Percentiles rank a stretch among this genome's conserved stretches.
Conservation (phyloP, 768 basidiomycete species). For the Lactifluus hygrophoroides region DNA sequence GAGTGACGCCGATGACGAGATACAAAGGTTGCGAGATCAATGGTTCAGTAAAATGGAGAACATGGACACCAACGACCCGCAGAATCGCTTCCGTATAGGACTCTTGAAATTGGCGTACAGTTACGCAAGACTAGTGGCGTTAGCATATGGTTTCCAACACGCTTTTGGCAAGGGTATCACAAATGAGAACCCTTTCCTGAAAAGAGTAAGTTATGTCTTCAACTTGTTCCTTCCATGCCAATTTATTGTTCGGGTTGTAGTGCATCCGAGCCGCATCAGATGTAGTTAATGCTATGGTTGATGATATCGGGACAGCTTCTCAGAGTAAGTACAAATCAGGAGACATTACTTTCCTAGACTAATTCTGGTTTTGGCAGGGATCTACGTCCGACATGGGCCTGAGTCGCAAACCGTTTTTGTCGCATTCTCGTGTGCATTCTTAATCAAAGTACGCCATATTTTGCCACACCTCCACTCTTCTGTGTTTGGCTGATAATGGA, state of each 20-base stretch:
- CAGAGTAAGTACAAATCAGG: constrained; percentile 36
- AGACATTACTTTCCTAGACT: neutral
- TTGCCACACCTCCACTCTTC: neutral
- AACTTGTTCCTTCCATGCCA: constrained; percentile 2
- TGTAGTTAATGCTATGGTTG: constrained; percentile 52
- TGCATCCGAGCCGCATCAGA: constrained; percentile 61
- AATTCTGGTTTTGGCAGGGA: constrained; percentile 6
- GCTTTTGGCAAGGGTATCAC: constrained; percentile 52
- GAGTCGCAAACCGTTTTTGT: constrained; percentile 28
- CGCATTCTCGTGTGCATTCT: constrained; percentile 27
- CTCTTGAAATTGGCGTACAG: constrained; percentile 55
- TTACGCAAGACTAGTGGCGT: constrained; percentile 58
- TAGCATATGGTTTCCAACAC: constrained; percentile 74
- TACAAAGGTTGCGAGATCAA: constrained; percentile 43
- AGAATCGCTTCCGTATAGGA: constrained; percentile 52
- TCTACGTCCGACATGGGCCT: constrained; percentile 26
- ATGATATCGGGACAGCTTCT: constrained; percentile 46
- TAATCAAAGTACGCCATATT: constrained; percentile 22
- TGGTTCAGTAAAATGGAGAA: constrained; percentile 50
- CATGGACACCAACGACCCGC: constrained; percentile 46
- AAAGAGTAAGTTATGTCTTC: constrained; percentile 40
- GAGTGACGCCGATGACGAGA: constrained; percentile 57
- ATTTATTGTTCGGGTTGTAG: constrained; percentile 28
- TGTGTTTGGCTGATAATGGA: neutral
- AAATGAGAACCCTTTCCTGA: constrained; percentile 58